These are phyloP conservation scores for Peniophora sp. DNA, from an alignment of 1,284 basidiomycete species.

Conservation along the genomic window DNA sequence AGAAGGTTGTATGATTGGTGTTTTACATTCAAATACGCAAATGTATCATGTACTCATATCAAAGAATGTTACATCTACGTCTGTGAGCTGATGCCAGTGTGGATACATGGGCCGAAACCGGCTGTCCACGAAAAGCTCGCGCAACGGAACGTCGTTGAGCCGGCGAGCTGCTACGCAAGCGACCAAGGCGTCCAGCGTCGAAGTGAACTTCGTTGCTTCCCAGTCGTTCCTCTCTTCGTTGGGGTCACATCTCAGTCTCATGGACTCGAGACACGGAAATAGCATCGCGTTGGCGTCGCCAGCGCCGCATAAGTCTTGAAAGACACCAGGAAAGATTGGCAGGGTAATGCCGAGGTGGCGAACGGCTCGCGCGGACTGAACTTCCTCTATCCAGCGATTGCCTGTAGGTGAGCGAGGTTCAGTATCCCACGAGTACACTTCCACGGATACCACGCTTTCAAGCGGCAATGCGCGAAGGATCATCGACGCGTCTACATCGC, in stretches of 20 bases:
- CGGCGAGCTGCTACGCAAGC: not conserved
- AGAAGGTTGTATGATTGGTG: slow-evolving; percentile 26
- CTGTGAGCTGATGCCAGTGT: not conserved
- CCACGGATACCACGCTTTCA: too few species aligned
- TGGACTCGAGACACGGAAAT: not conserved
- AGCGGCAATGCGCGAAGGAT: too few species aligned
- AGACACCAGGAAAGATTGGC: not conserved
- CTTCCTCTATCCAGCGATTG: too few species aligned
- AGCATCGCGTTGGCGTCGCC: slow-evolving; percentile 40
- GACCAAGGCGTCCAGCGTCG: slow-evolving; percentile 6
- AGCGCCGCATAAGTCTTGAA: slow-evolving; percentile 87
- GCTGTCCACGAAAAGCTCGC: not conserved
- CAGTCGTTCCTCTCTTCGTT: too few species aligned
- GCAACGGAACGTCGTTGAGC: not conserved
- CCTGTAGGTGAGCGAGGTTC: too few species aligned
- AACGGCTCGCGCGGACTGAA: too few species aligned
- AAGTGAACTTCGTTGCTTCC: not conserved
- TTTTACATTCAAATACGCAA: not conserved
- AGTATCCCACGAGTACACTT: too few species aligned
- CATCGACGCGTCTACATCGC: too few species aligned
- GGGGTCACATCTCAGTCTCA: too few species aligned
- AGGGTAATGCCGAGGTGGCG: too few species aligned
- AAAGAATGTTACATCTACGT: not conserved
- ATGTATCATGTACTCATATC: not conserved
- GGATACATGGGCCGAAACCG: not conserved